These are phyloP conservation scores for Fusarium ambrosium DNA, from an alignment of 2,329 filamentous ascomycete genomes.

Conservation along the genomic window DNA sequence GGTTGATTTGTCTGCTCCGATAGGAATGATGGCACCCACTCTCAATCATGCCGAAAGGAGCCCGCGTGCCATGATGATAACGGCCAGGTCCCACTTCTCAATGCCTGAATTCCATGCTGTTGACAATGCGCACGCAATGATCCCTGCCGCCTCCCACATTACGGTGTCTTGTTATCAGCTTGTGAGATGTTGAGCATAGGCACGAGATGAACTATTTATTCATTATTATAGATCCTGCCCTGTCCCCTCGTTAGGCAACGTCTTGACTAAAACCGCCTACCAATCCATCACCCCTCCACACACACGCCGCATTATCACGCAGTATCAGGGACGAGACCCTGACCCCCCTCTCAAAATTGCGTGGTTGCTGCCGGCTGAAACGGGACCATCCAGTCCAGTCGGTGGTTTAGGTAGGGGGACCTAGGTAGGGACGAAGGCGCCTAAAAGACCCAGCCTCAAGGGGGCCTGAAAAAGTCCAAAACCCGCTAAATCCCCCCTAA, in stretches of 20 bases:
- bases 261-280: neutral
- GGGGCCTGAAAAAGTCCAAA: conserved; percentile 20
- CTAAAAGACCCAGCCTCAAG: neutral
- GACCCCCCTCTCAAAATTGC: conserved; percentile 29
- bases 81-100: neutral
- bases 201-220: conserved; percentile 1
- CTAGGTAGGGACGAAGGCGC: neutral
- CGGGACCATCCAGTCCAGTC: neutral
- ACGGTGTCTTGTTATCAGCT: neutral
- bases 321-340: conserved; percentile 14
- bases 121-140: neutral
- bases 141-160: neutral
- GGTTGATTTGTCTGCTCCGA: neutral
- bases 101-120: neutral
- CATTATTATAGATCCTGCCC: neutral
- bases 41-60: conserved; percentile 7
- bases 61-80: neutral
- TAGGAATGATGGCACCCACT: conserved; percentile 26
- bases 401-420: neutral
- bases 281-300: conserved; percentile 11
- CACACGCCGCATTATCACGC: conserved; percentile 18
- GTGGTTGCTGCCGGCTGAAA: conserved; percentile 12
- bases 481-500: conserved; percentile 32
- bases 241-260: neutral
- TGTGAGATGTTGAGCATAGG: neutral